phyloP scores from a whole-genome alignment of 2,329 filamentous ascomycete genomes.

The Hypoxylon sp. region DNA sequence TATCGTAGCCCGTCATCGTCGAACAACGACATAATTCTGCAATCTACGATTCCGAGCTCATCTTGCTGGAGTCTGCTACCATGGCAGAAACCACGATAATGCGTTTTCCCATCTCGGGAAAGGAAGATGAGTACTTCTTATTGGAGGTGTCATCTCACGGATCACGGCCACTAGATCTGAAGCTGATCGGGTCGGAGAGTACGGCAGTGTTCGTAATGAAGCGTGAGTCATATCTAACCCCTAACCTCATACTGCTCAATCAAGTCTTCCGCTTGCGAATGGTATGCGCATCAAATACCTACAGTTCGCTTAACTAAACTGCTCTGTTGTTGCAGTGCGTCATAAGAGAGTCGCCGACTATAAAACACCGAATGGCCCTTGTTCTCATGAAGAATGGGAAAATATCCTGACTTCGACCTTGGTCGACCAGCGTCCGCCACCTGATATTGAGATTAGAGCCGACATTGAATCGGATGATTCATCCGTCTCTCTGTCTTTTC shows the following conservation, averaged over 20 bases:
- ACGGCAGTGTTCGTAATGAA: slow-evolving; percentile 70
- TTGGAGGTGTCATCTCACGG: slow-evolving; percentile 69
- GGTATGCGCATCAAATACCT: slow-evolving; percentile 45
- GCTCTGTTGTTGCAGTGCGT: slow-evolving; percentile 62
- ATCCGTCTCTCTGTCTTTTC: slow-evolving; percentile 73
- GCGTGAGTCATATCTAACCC: slow-evolving; percentile 62
- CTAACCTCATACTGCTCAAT: slow-evolving; percentile 29
- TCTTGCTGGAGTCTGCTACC: slow-evolving; percentile 3
- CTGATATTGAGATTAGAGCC: slow-evolving; percentile 72
- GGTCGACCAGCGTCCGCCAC: slow-evolving; percentile 62
- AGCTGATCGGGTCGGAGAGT: slow-evolving; percentile 78
- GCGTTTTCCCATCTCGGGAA: slow-evolving; percentile 70
- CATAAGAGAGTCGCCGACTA: slow-evolving; percentile 69
- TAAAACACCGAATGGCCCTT: slow-evolving; percentile 67
- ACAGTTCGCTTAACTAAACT: slow-evolving; percentile 34
- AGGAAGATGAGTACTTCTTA: slow-evolving; percentile 69
- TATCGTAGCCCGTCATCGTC: not conserved
- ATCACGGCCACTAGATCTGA: slow-evolving; percentile 72
- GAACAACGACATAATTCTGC: slow-evolving; percentile 3
- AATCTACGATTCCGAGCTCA: slow-evolving; percentile 7
- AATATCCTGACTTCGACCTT: slow-evolving; percentile 71
- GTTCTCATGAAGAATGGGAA: slow-evolving; percentile 76
- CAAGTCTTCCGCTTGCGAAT: slow-evolving; percentile 41
- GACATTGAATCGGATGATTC: slow-evolving; percentile 66
- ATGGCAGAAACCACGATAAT: slow-evolving; percentile 61